A percentile compares a stretch with the other conserved stretches of the same genome.
Evolutionary conservation across 768 basidiomycete species (phyloP).

Genomic region (Boletus pseudo-olivaceus): DNA sequence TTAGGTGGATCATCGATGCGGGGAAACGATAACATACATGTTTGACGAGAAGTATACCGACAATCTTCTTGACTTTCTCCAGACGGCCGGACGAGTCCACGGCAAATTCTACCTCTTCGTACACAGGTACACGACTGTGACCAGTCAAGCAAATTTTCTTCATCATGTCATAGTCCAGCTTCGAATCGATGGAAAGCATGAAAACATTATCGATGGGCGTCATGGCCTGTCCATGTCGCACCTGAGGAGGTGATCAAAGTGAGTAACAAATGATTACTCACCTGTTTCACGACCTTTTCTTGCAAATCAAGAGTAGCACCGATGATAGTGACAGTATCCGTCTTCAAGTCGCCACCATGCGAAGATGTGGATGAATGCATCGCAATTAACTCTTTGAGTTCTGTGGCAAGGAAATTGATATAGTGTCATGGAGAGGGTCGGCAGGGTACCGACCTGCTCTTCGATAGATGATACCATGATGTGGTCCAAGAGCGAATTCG

Average conservation of each 20-base stretch:
- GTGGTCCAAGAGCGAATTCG: constrained; percentile 71
- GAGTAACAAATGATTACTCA: constrained; percentile 8
- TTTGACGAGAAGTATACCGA: constrained; percentile 86
- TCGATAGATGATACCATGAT: constrained; percentile 90
- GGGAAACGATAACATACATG: constrained; percentile 38
- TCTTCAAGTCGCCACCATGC: constrained; percentile 82
- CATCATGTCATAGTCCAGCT: constrained; percentile 76
- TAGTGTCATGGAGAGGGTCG: not conserved
- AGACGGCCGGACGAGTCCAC: constrained; percentile 34
- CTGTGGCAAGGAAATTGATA: constrained; percentile 27
- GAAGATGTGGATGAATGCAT: constrained; percentile 73
- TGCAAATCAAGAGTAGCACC: constrained; percentile 87
- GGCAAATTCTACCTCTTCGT: constrained; percentile 69
- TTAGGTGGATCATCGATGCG: not conserved
- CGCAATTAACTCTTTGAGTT: constrained; percentile 87
- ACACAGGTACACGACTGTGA: constrained; percentile 82
- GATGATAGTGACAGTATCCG: constrained; percentile 85
- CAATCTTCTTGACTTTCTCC: constrained; percentile 70
- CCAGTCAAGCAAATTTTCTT: constrained; percentile 74
- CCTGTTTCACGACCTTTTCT: constrained; percentile 76
- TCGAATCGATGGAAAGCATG: constrained; percentile 84
- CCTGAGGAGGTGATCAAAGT: not conserved
- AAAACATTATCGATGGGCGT: constrained; percentile 77
- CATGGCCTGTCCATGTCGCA: constrained; percentile 54
- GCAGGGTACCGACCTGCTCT: constrained; percentile 47